phyloP scores from a whole-genome alignment of 208 protist genomes.

The Leishmania lainsoni region DNA sequence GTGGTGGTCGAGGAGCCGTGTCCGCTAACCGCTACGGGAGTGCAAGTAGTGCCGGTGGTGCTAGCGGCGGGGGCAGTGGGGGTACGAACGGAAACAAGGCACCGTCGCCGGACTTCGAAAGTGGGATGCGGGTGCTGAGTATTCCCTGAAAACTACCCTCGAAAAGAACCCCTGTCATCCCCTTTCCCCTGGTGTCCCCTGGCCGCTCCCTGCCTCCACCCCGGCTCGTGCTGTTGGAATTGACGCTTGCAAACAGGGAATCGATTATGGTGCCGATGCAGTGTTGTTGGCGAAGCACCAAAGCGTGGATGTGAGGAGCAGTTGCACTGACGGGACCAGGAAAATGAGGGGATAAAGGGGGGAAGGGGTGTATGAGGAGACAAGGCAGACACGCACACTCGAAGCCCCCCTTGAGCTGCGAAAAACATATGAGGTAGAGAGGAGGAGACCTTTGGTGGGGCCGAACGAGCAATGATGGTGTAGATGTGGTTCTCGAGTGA shows the following conservation, averaged over 20 bases:
- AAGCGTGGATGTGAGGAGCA: not conserved
- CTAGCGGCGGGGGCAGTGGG: not conserved
- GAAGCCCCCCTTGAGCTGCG: not conserved
- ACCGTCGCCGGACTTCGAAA: conserved; percentile 15
- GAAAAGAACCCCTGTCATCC: not conserved
- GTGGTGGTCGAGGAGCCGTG: not conserved
- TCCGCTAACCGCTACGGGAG: not conserved
- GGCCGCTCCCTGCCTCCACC: not conserved
- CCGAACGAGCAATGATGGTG: not conserved
- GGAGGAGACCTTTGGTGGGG: not conserved
- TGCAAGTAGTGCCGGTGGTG: not conserved
- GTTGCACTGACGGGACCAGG: not conserved
- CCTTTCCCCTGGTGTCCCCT: not conserved
- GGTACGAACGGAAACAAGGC: conserved; percentile 4
- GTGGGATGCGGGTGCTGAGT: conserved; percentile 13
- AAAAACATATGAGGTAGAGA: not conserved
- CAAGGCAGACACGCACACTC: not conserved
- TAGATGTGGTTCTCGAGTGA: not conserved
- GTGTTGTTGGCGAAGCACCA: not conserved
- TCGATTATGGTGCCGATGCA: not conserved
- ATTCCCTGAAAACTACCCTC: conserved; percentile 10
- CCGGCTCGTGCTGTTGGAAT: not conserved
- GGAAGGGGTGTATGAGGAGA: not conserved
- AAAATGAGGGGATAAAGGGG: not conserved
- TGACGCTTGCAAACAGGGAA: not conserved